Conservation (phyloP, 768 basidiomycete species). For the Agrocybe pediades region DNA sequence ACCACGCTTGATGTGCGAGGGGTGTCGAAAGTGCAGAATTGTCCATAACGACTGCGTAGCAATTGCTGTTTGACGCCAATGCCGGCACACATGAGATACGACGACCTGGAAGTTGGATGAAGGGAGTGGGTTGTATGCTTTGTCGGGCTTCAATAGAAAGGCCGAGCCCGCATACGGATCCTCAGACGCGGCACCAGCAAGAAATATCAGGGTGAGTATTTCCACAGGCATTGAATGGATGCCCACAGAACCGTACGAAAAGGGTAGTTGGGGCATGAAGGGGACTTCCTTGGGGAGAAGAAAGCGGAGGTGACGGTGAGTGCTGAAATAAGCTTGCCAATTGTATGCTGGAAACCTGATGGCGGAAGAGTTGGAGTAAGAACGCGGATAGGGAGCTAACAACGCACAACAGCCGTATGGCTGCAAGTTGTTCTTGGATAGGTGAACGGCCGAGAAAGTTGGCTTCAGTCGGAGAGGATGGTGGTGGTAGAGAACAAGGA, state of each 20-base stretch:
- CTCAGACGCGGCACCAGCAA: conserved; percentile 48
- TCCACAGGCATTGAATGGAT: conserved; percentile 59
- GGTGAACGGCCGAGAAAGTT: background rate
- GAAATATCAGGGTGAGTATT: conserved; percentile 57
- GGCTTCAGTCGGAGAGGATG: conserved; percentile 1
- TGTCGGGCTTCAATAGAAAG: conserved; percentile 50
- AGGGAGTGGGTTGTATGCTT: conserved; percentile 40
- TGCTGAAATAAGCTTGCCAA: conserved; percentile 16
- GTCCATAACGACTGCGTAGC: conserved; percentile 55
- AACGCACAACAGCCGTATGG: conserved; percentile 22
- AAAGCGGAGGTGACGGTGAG: conserved; percentile 11
- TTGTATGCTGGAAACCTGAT: conserved; percentile 17
- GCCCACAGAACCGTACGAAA: conserved; percentile 21
- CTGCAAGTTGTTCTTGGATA: conserved; percentile 8
- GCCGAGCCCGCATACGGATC: conserved; percentile 47
- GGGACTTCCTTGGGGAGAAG: conserved; percentile 17
- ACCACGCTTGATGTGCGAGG: conserved; percentile 50
- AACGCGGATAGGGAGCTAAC: conserved; percentile 3
- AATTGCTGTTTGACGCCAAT: conserved; percentile 59
- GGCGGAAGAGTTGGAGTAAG: conserved; percentile 12
- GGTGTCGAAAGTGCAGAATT: conserved; percentile 53
- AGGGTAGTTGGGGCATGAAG: conserved; percentile 11
- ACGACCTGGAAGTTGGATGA: conserved; percentile 52
- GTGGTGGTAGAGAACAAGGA: conserved; percentile 12
- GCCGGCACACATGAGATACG: conserved; percentile 58